These are phyloP conservation scores for Pseudozyma flocculosa DNA, from an alignment of 1,284 basidiomycete genomes.

Conservation along the genomic window DNA sequence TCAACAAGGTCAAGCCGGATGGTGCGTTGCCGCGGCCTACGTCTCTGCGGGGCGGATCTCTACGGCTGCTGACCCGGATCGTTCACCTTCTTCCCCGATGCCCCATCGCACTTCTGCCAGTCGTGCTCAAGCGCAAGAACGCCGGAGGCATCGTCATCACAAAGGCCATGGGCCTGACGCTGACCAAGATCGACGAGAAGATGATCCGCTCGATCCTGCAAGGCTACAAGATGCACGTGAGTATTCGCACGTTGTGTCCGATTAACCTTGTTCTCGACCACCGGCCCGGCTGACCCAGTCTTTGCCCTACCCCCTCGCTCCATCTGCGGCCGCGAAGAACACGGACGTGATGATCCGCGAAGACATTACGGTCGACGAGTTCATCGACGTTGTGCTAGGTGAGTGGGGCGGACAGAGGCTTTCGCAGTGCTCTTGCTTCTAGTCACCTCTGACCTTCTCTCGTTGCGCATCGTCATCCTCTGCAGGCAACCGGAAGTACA, in stretches of 20 bases:
- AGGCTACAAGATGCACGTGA: slow-evolving; percentile 53
- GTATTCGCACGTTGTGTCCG: too few species aligned
- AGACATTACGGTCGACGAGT: slow-evolving; percentile 85
- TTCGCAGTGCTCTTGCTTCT: too few species aligned
- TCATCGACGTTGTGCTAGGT: slow-evolving; percentile 94
- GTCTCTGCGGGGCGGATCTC: too few species aligned
- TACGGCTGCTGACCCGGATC: too few species aligned
- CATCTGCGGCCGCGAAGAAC: slow-evolving; percentile 12
- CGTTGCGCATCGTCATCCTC: too few species aligned
- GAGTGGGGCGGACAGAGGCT: slow-evolving; percentile 27
- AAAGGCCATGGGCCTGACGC: slow-evolving; percentile 66
- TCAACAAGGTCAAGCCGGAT: slow-evolving; percentile 87
- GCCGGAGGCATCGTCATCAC: slow-evolving; percentile 75
- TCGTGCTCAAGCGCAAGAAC: slow-evolving; percentile 70
- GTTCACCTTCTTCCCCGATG: too few species aligned
- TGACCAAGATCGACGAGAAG: slow-evolving; percentile 92
- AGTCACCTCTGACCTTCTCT: too few species aligned
- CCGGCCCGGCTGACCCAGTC: too few species aligned
- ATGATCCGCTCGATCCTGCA: slow-evolving; percentile 86
- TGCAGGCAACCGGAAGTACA: slow-evolving; percentile 83
- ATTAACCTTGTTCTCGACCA: too few species aligned
- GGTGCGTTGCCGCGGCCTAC: slow-evolving; percentile 59
- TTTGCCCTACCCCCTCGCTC: not conserved
- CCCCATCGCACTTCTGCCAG: slow-evolving; percentile 25
- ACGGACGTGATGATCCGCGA: slow-evolving; percentile 51